Conservation (phyloP, 805 yeast species). For the Naumovozyma castellii region DNA sequence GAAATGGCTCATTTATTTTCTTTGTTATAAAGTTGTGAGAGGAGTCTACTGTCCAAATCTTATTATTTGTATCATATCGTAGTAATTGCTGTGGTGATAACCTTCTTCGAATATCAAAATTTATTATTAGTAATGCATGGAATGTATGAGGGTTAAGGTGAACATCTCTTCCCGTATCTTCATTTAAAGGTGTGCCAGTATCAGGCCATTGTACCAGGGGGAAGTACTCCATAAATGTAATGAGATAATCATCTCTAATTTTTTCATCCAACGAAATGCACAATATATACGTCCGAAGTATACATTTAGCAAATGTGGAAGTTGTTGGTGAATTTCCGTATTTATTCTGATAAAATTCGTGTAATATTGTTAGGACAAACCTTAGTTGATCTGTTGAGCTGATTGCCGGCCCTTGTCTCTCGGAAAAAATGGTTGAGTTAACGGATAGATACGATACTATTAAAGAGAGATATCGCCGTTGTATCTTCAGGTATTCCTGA, state of each 20-base stretch:
- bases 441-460: constrained; percentile 10
- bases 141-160: constrained; percentile 7
- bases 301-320: constrained; percentile 11
- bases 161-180: neutral
- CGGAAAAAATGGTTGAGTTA: constrained; percentile 2
- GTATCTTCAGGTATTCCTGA: constrained; percentile 7
- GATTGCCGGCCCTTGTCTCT: constrained; percentile 1
- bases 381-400: constrained; percentile 12
- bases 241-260: constrained; percentile 3
- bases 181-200: neutral
- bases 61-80: constrained; percentile 3
- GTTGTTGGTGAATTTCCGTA: constrained; percentile 4
- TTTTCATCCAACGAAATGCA: constrained; percentile 4
- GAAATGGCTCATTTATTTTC: constrained; percentile 8
- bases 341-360: constrained; percentile 9
- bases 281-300: constrained; percentile 17
- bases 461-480: constrained; percentile 11
- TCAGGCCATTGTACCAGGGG: constrained; percentile 16
- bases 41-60: constrained; percentile 8
- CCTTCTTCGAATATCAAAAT: constrained; percentile 19
- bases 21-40: neutral
- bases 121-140: constrained; percentile 13
- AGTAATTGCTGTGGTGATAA: constrained; percentile 2
- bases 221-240: constrained; percentile 10
- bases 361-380: constrained; percentile 12